Evolutionary conservation across 2,329 filamentous ascomycete species (phyloP).

Genomic region (Paraphaeosphaeria minitans): DNA sequence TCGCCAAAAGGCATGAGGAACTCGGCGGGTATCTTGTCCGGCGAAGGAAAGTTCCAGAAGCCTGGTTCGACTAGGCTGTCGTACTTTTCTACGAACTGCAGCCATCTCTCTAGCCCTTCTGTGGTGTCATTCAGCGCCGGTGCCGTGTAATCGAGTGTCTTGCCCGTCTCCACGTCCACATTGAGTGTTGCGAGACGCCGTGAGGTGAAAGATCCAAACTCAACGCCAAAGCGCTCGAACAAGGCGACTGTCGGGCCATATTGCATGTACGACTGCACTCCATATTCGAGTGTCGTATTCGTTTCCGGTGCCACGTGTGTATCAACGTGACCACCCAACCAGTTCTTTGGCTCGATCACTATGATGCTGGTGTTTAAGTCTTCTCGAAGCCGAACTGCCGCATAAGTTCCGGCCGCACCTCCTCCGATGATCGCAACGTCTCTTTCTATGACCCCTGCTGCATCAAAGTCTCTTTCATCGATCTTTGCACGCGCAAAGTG

Average conservation of each 20-base stretch:
- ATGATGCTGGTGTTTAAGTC: slow-evolving; percentile 47
- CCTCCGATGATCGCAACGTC: slow-evolving; percentile 53
- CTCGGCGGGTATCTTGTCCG: slow-evolving; percentile 52
- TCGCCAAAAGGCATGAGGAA: slow-evolving; percentile 56
- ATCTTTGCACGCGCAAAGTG: slow-evolving; percentile 8
- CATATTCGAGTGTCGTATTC: slow-evolving; percentile 43
- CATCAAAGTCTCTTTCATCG: slow-evolving; percentile 3
- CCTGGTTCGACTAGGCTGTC: slow-evolving; percentile 23
- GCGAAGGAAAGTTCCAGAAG: slow-evolving; percentile 33
- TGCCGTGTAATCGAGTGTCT: slow-evolving; percentile 21
- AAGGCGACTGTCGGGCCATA: slow-evolving; percentile 50
- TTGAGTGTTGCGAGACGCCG: slow-evolving; percentile 23
- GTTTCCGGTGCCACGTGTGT: slow-evolving; percentile 52
- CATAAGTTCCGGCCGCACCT: slow-evolving; percentile 51
- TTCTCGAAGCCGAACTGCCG: slow-evolving; percentile 51
- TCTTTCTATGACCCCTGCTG: slow-evolving; percentile 13
- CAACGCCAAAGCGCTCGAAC: slow-evolving; percentile 53
- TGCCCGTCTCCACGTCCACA: slow-evolving; percentile 42
- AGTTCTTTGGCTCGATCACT: slow-evolving; percentile 48
- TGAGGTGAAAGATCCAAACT: slow-evolving; percentile 10
- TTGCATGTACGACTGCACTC: slow-evolving; percentile 50
- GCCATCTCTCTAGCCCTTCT: slow-evolving; percentile 25
- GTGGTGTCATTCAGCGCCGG: slow-evolving; percentile 21
- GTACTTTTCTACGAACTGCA: slow-evolving; percentile 24
- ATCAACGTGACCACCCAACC: slow-evolving; percentile 56